phyloP scores from a whole-genome alignment of 2,329 filamentous ascomycete species.

The Beauveria pseudobassiana region DNA sequence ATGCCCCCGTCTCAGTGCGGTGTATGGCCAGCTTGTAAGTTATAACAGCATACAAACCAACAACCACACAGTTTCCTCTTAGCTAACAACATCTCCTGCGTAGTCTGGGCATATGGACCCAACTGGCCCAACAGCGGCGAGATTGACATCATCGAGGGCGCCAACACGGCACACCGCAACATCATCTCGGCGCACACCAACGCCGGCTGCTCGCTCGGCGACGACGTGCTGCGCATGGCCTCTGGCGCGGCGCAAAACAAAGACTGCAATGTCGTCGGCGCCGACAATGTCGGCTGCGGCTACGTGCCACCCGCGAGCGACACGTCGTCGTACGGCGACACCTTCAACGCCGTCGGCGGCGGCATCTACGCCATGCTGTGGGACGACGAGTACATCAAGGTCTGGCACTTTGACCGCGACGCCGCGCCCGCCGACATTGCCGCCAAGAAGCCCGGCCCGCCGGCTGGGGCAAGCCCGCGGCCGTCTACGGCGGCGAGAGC shows the following conservation, averaged over 20 bases:
- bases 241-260: slow-evolving; percentile 8
- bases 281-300: slow-evolving; percentile 37
- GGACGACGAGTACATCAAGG: slow-evolving; percentile 57
- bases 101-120: slow-evolving; percentile 45
- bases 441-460: slow-evolving; percentile 52
- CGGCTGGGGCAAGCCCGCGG: slow-evolving; percentile 61
- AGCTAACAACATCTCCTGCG: slow-evolving; percentile 1
- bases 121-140: slow-evolving; percentile 59
- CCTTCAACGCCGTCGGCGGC: slow-evolving; percentile 60
- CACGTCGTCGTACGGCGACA: slow-evolving; percentile 47
- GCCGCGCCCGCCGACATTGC: slow-evolving; percentile 59
- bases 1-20: slow-evolving; percentile 68
- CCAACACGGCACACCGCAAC: slow-evolving; percentile 53
- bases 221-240: slow-evolving; percentile 6
- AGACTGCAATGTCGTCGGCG: slow-evolving; percentile 30
- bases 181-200: slow-evolving; percentile 55
- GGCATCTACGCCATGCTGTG: slow-evolving; percentile 67
- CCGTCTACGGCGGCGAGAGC: slow-evolving; percentile 54
- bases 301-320: slow-evolving; percentile 33
- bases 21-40: slow-evolving; percentile 63
- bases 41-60: background rate
- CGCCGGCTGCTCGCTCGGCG: slow-evolving; percentile 23
- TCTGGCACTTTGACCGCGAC: slow-evolving; percentile 70
- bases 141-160: slow-evolving; percentile 64
- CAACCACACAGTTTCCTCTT: too few species aligned